Conservation (phyloP, 2,329 filamentous ascomycete genomes). For the Aureobasidium leucospermi region DNA sequence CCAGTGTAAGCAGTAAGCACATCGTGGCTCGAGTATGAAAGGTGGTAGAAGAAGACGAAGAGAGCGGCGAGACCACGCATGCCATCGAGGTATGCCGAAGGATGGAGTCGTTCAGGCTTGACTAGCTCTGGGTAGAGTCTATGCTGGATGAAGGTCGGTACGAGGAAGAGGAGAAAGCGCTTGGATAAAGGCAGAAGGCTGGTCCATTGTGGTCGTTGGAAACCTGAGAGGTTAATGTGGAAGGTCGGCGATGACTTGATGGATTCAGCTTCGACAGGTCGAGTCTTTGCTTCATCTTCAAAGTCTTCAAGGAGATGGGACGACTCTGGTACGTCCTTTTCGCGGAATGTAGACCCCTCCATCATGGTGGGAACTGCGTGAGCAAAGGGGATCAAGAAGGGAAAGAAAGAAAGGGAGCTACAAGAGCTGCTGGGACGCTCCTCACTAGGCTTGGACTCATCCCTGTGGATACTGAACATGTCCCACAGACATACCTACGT, state of each 20-base stretch:
- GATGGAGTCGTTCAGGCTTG: constrained; percentile 8
- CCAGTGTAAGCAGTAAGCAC: constrained; percentile 15
- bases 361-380: neutral
- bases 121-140: neutral
- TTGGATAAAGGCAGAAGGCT: neutral
- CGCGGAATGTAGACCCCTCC: constrained; percentile 2
- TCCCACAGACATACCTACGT: neutral
- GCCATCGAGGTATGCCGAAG: constrained; percentile 20
- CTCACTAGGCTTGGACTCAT: neutral
- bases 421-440: neutral
- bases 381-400: neutral
- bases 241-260: neutral
- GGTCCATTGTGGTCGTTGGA: neutral
- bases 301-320: constrained; percentile 8
- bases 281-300: neutral
- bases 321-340: constrained; percentile 3
- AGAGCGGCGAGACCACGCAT: constrained; percentile 20
- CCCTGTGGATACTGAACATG: neutral
- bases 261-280: neutral
- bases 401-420: neutral
- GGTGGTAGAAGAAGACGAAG: constrained; percentile 21
- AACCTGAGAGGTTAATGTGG: constrained; percentile 1
- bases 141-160: constrained; percentile 7
- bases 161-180: constrained; percentile 6
- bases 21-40: constrained; percentile 13